phyloP scores from a whole-genome alignment of 345 rosid genomes.

The Tarenaya hassleriana region DNA sequence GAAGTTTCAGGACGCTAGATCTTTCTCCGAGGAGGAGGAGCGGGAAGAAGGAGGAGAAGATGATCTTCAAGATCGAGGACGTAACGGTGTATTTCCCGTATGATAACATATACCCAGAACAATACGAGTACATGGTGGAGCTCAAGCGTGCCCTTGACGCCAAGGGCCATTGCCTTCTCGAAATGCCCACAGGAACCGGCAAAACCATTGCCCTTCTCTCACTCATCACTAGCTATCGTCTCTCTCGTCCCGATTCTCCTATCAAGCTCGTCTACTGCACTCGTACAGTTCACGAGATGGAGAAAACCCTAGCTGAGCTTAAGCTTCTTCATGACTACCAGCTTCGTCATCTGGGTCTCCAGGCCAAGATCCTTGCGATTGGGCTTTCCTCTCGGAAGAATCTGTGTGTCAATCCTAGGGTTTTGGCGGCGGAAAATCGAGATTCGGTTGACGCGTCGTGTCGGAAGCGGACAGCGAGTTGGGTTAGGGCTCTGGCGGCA shows the following conservation, averaged over 20 bases:
- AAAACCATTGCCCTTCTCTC: conserved; percentile 95
- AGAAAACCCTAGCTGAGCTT: conserved; percentile 87
- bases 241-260: conserved; percentile 56
- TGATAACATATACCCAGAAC: conserved; percentile 93
- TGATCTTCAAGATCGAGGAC: conserved; percentile 89
- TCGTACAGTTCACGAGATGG: conserved; percentile 99
- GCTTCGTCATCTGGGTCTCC: conserved; percentile 52
- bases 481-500: conserved; percentile 76
- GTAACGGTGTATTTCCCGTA: conserved; percentile 88
- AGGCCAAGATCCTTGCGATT: conserved; percentile 69
- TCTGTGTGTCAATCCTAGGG: conserved; percentile 72
- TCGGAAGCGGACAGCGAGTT: conserved; percentile 84
- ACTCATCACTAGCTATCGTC: conserved; percentile 78
- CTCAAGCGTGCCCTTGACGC: conserved; percentile 92
- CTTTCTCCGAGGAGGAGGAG: too few relatives aligned
- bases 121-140: conserved; percentile 88
- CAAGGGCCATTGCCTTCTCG: conserved; percentile 94
- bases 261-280: conserved; percentile 91
- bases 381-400: conserved; percentile 89
- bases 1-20: too few relatives aligned
- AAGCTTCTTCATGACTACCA: conserved; percentile 72
- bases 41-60: conserved; percentile 21
- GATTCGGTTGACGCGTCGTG: conserved; percentile 96
- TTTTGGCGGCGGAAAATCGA: conserved; percentile 75
- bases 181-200: conserved; percentile 99